Base-by-base conservation (phyloP, 1,284 basidiomycete genomes). In the Puccinia hordei region DNA sequence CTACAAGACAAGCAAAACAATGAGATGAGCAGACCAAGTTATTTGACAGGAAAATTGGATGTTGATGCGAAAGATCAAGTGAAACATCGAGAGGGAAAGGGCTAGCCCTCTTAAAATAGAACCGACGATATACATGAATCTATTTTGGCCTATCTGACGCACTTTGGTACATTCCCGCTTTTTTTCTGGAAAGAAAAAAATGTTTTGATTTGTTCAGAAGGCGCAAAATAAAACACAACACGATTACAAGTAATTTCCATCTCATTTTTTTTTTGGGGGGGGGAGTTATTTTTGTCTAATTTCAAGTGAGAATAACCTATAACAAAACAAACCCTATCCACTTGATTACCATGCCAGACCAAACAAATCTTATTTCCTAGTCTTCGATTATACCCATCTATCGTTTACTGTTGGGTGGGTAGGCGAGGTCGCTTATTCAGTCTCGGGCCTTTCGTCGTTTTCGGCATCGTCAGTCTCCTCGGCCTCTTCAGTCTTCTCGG, bases 211-310 rank as follows among this genome's bases (percentile, higher is more conserved):
- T n/a, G n/a, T n/a, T n/a, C n/a, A 27, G 57, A 30, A 59, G 27
- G 24, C 57, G 3, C 27, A 55, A 55, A 27, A 55, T 27, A 59
- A 33, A 12, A 59, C 30, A 59, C 30, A 59, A 59, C 57, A 59
- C 57, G 15, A 59, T 59, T 59, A 59, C 57, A 59, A 59, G 57
- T 59, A 59, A 59, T 59, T 59, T 59, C 57, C 27, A 15, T 59
- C 46, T 19, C 46, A 49, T 49, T 19, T 59, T 59, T 59, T 59
- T 30, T 59, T 59, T 27, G 5, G 30, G 46, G 8, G 8, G 8
- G 30, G 57, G 15, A 59, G 15, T 33, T 59, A 4, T 33, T 59
- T 59, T 49, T 49, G 46, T 49, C 46, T 15, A 49, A 49, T 49
- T 49, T 15, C 46, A 49, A 8, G 46, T 8, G 46, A 49, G 46